Evolutionary conservation across 1,139 yeast genomes (phyloP).

Genomic region (Yamadazyma taylorii): DNA sequence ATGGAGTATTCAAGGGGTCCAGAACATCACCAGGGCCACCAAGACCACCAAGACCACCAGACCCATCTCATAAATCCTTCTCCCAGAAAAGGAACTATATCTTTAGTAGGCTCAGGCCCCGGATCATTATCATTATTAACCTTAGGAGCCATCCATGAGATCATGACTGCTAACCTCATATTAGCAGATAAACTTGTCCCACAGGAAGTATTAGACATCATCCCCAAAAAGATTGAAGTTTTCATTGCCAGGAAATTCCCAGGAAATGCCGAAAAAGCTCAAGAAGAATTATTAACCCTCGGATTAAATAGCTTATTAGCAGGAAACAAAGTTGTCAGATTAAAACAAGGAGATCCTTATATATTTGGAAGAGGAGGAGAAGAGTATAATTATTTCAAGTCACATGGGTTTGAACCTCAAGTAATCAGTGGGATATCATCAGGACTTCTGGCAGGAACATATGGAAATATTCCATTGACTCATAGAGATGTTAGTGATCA

Average conservation of each 20-base stretch:
- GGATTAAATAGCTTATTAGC: slow-evolving; percentile 64
- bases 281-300: slow-evolving; percentile 70
- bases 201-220: slow-evolving; percentile 75
- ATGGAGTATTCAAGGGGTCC: slow-evolving; percentile 4
- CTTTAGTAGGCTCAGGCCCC: slow-evolving; percentile 93
- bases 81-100: slow-evolving; percentile 68
- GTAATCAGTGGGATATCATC: slow-evolving; percentile 91
- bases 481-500: slow-evolving; percentile 93
- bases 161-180: slow-evolving; percentile 77
- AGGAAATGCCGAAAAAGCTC: slow-evolving; percentile 95
- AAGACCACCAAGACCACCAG: no score
- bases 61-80: no score
- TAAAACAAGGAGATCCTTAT: slow-evolving; percentile 97
- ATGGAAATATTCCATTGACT: slow-evolving; percentile 84
- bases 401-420: slow-evolving; percentile 65
- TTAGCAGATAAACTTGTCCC: slow-evolving; percentile 94
- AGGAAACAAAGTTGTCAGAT: slow-evolving; percentile 80
- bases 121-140: slow-evolving; percentile 85
- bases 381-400: slow-evolving; percentile 68
- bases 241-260: slow-evolving; percentile 94
- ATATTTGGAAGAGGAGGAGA: slow-evolving; percentile 98
- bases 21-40: no score
- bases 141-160: slow-evolving; percentile 80
- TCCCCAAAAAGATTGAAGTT: slow-evolving; percentile 70
- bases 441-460: slow-evolving; percentile 87